Evolutionary conservation across 768 basidiomycete species (phyloP), one percentile per base, ranked within the genome.

Genomic region (Boletus patriciae): DNA sequence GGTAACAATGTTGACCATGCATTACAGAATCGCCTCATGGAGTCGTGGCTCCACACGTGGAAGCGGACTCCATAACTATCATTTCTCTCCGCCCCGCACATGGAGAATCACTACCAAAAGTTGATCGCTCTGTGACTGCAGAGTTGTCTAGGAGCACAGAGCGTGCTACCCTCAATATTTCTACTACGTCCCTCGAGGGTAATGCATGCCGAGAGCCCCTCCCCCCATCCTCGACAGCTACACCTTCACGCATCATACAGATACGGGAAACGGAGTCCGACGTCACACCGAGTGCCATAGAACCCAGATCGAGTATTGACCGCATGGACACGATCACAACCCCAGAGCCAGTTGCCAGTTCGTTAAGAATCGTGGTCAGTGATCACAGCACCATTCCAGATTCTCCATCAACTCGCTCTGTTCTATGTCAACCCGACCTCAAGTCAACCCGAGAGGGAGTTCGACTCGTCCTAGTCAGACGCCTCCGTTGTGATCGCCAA

Each of bases 401-500:
- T 43, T 46, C 63, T 34, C 25, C 60, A n/a, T 11, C 54, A 42
- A 52, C 29, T 43, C 54, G 46, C 25, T 31, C 56, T 31, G 49
- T 42, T 33, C 37, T 56, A 25, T 57, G 29, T 46, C 70, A 58
- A 36, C 55, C 67, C 45, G 57, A 67, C 29, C 50, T 61, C 37
- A 80, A 75, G 48, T 78, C 82, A 12, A 75, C 82, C 9, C 68
- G 73, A 45, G 88, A 90, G 45, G 86, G 84, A 9, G 75, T 91
- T 42, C 82, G 83, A 25, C 73, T 85, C 27, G 82, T 85, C 15
- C 78, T 88, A 27, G 81, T 83, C 73, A 80, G 83, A 11, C 80
- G 88, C 29, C 76, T 85, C 40, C 77, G 80, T 34, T 77, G 74
- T 58, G 86, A 89, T 66, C 76, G 73, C 15, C 84, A 87, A 67